Base-by-base conservation (phyloP, 179 eudicot species). In the Drosera spatulata region DNA sequence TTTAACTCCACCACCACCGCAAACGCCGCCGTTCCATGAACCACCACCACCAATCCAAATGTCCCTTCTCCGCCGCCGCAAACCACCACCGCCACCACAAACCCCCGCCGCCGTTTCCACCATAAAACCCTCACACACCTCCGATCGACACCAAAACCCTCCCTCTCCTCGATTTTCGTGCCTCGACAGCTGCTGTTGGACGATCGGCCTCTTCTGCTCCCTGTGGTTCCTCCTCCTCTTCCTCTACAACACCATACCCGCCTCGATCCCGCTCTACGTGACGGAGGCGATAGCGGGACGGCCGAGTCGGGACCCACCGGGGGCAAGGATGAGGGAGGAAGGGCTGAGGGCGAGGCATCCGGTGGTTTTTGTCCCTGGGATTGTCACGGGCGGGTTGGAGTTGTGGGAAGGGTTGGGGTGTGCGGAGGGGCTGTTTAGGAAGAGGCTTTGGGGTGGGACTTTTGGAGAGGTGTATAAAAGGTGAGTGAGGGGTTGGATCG, bases 361-460 rank as follows among this genome's bases (percentile, higher is more conserved):
- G 50, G 95, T 91, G 62, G 86, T 91, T 45, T 91, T 91, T 51
- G 95, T 91, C 33, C 33, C 33, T 22, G 33, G 33, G 33, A 22
- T 22, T 22, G 33, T 22, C 33, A 22, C 33, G 33, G 66, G 96
- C 97, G 0, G 97, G 96, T 10, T 88, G 88, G 39, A 95, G 88
- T 6, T 88, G 96, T 0, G 96, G 79, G 33, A 22, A 2, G 97
- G 97, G 39, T 79, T 91, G 12, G 97, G 88, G 77, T 88, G 97
- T 73, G 86, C 91, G 41, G 88, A 91, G 4, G 97, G 95, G 0
- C 64, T 91, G 81, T 91, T 91, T 59, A 66, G 97, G 72, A 91
- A 91, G 75, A 69, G 97, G 56, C 84, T 91, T 14, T 91, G 98
- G 98, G 98, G 95, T 39, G 98, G 96, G 4, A 85, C 95, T 0